A percentile compares a stretch with the other conserved stretches of the same genome.
Conservation (phyloP, 371 early-diverging fungal genomes). For the Mucor piriformis region DNA sequence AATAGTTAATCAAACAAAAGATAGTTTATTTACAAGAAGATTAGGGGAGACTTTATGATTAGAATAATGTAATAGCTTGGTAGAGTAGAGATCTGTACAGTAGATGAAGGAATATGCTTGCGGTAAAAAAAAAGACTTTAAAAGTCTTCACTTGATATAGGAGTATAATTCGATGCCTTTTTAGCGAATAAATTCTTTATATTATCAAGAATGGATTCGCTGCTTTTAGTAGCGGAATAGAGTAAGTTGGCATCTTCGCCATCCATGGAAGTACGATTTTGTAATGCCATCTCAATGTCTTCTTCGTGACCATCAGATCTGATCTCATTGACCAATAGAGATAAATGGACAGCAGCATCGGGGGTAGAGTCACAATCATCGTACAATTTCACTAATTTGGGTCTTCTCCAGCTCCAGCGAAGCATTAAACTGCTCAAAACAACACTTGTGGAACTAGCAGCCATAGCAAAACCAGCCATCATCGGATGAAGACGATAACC, state of each 20-base stretch:
- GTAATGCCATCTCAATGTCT: constrained; percentile 16
- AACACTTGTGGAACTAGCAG: constrained; percentile 88
- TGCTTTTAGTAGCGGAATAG: background rate
- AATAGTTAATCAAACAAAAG: no score
- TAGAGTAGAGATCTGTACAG: background rate
- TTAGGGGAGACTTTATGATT: background rate
- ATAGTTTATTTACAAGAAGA: background rate
- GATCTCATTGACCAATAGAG: constrained; percentile 11
- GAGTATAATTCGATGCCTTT: background rate
- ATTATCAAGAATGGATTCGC: background rate
- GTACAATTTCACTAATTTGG: constrained; percentile 8
- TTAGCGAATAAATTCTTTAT: background rate
- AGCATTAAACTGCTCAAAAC: constrained; percentile 87
- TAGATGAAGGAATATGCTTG: background rate
- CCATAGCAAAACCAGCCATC: constrained; percentile 95
- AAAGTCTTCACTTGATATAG: background rate
- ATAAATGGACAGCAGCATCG: constrained; percentile 8
- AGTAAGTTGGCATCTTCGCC: background rate
- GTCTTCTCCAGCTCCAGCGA: constrained; percentile 65
- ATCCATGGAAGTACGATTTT: background rate
- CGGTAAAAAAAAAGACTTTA: no score
- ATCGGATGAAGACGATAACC: constrained; percentile 87
- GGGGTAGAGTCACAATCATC: background rate
- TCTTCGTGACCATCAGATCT: background rate
- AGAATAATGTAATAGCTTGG: background rate